phyloP scores from a whole-genome alignment of 2,329 filamentous ascomycete genomes.

The Fusarium solani-melongenae region DNA sequence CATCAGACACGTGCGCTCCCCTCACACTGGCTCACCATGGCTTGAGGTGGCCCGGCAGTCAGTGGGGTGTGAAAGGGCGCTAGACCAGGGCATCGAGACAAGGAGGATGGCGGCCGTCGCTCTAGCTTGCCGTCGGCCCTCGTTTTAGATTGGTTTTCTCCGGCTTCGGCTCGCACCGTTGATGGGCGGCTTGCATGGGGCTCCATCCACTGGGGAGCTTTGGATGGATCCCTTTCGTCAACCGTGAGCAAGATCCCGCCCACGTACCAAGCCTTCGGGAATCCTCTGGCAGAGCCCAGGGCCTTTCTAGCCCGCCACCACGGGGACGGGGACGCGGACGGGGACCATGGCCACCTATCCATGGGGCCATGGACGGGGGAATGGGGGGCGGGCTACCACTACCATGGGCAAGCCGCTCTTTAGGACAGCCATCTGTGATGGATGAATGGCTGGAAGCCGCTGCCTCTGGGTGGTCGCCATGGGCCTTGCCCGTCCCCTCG shows the following conservation, averaged over 20 bases:
- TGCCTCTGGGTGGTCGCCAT: constrained; percentile 1
- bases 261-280: constrained; percentile 46
- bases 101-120: constrained; percentile 29
- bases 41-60: constrained; percentile 29
- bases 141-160: constrained; percentile 48
- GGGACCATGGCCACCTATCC: constrained; percentile 5
- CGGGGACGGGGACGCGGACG: constrained; percentile 5
- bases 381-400: constrained; percentile 18
- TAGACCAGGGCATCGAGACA: constrained; percentile 37
- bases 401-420: background rate
- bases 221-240: constrained; percentile 37
- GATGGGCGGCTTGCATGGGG: constrained; percentile 46
- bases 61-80: constrained; percentile 35
- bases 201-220: constrained; percentile 37
- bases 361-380: constrained; percentile 11
- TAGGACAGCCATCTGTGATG: constrained; percentile 4
- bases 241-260: constrained; percentile 41
- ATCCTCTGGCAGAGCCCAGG: constrained; percentile 30
- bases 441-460: constrained; percentile 7
- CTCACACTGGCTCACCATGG: constrained; percentile 28
- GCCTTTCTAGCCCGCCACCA: constrained; percentile 29
- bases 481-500: constrained; percentile 22
- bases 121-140: constrained; percentile 44
- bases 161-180: constrained; percentile 53
- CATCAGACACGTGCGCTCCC: constrained; percentile 49